Evolutionary conservation across 495 filamentous ascomycete species (phyloP).

Genomic region (Achaetomiella virescens): DNA sequence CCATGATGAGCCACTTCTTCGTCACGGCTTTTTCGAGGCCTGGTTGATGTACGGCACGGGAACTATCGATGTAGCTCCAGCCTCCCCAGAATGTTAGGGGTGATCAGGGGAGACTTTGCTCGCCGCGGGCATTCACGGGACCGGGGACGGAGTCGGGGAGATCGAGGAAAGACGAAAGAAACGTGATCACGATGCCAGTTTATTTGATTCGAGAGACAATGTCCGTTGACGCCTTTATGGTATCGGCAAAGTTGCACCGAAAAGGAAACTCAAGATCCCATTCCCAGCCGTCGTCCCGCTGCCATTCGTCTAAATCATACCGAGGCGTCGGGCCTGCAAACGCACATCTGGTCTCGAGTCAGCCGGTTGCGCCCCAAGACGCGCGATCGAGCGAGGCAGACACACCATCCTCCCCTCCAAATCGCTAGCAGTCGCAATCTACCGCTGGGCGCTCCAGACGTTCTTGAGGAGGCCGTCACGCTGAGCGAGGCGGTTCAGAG

Average conservation of each 20-base stretch:
- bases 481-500: conserved; percentile 91
- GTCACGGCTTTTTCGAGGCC: conserved; percentile 85
- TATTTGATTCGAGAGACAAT: conserved; percentile 31
- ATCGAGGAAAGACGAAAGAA: neutral
- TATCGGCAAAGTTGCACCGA: conserved; percentile 23
- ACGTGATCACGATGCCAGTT: conserved; percentile 30
- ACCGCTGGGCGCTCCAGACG: conserved; percentile 86
- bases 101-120: conserved; percentile 45
- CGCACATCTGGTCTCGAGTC: conserved; percentile 20
- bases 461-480: conserved; percentile 91
- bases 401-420: conserved; percentile 25
- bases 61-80: conserved; percentile 49
- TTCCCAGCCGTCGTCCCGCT: conserved; percentile 24
- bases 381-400: neutral
- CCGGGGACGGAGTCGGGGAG: neutral
- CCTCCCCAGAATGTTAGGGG: conserved; percentile 45
- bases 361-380: neutral
- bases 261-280: conserved; percentile 19
- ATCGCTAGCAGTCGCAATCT: conserved; percentile 30
- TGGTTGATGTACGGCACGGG: conserved; percentile 50
- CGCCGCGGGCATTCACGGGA: conserved; percentile 32
- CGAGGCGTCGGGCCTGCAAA: conserved; percentile 19
- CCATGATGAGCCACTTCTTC: conserved; percentile 65
- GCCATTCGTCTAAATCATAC: conserved; percentile 22
- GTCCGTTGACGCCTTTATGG: conserved; percentile 31